phyloP scores from a whole-genome alignment of 164 flowering plant species.

The Nymphaea colorata region DNA sequence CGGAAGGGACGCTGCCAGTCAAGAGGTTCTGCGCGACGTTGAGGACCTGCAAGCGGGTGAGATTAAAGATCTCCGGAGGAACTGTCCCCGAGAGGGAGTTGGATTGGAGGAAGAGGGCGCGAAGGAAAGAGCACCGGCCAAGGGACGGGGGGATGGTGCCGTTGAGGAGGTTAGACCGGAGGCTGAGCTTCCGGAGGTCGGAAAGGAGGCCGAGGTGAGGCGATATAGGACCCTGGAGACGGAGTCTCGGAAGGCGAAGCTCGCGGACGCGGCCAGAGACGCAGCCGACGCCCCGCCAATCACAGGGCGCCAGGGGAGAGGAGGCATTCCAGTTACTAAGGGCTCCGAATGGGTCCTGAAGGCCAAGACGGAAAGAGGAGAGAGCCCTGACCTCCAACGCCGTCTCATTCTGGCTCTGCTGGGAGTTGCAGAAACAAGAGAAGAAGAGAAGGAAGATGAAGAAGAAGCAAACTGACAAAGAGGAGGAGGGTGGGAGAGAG shows the following conservation, averaged over 20 bases:
- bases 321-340: slow-evolving; percentile 58
- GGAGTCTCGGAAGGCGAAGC: slow-evolving; percentile 66
- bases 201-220: slow-evolving; percentile 24
- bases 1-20: slow-evolving; percentile 25
- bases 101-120: slow-evolving; percentile 30
- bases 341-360: slow-evolving; percentile 65
- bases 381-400: slow-evolving; percentile 41
- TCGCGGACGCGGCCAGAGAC: slow-evolving; percentile 40
- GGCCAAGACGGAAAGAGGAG: slow-evolving; percentile 35
- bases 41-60: slow-evolving; percentile 26
- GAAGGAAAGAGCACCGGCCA: slow-evolving; percentile 24
- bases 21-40: slow-evolving; percentile 30
- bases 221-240: slow-evolving; percentile 43
- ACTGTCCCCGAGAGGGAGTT: slow-evolving; percentile 38
- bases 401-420: slow-evolving; percentile 8
- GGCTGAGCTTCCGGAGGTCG: slow-evolving; percentile 54
- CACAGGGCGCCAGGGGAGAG: slow-evolving; percentile 76
- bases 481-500: neutral
- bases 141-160: slow-evolving; percentile 37
- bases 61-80: slow-evolving; percentile 21
- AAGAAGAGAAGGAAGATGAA: slow-evolving; percentile 9
- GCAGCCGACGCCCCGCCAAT: slow-evolving; percentile 83
- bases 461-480: slow-evolving; percentile 14
- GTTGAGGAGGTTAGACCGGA: slow-evolving; percentile 40
- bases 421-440: slow-evolving; percentile 9